Percentiles rank a stretch among this genome's conserved stretches.
phyloP scores from a whole-genome alignment of 2,329 filamentous ascomycete species.

The Lasiodiplodia theobromae region DNA sequence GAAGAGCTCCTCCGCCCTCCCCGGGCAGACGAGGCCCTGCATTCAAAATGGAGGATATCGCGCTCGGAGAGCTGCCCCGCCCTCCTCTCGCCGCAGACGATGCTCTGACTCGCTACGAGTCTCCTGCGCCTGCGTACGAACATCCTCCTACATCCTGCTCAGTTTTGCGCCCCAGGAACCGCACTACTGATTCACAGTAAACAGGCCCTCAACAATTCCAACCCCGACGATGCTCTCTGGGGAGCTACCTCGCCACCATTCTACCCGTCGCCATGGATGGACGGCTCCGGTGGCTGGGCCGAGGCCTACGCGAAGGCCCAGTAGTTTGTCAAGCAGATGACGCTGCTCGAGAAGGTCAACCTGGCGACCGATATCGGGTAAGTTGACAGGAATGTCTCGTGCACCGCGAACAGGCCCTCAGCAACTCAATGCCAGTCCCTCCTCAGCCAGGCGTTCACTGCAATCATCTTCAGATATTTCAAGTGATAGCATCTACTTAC shows the following conservation, averaged over 20 bases:
- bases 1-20: too few species aligned
- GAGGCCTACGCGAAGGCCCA: constrained; percentile 78
- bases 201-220: constrained; percentile 9
- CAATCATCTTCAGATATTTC: too few species aligned
- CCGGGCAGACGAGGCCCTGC: too few species aligned
- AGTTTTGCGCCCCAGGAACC: too few species aligned
- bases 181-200: neutral
- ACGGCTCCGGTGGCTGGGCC: constrained; percentile 74
- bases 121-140: neutral
- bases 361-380: constrained; percentile 89
- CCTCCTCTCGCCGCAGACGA: neutral
- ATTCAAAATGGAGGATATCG: too few species aligned
- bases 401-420: too few species aligned
- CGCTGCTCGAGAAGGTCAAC: constrained; percentile 90
- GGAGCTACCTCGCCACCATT: constrained; percentile 64
- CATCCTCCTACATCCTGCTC: neutral
- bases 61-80: neutral
- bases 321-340: constrained; percentile 82
- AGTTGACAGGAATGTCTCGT: constrained; percentile 38
- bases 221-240: constrained; percentile 24
- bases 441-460: too few species aligned
- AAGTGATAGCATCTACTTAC: too few species aligned
- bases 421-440: too few species aligned
- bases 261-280: constrained; percentile 89
- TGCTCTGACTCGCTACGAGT: too few species aligned